Base-by-base conservation (phyloP, 768 basidiomycete species). In the Clathrus columnatus region DNA sequence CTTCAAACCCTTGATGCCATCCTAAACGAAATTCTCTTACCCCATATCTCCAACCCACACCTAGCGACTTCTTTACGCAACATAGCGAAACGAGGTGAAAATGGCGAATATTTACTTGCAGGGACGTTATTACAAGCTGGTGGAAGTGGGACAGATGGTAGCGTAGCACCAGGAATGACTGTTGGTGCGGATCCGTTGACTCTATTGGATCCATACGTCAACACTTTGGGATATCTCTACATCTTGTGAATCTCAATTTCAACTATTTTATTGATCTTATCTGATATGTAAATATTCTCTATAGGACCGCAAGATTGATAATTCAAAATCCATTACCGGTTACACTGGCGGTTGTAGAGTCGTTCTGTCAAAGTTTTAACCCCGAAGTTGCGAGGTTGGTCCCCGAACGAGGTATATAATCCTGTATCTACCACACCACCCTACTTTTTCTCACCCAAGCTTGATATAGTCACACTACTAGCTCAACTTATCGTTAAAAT, bases 161-260 rank as follows among this genome's bases (percentile, higher is more conserved):
- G 36, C 2, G 10, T n/a, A 36, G 11, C 36, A 36, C 36, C n/a
- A n/a, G n/a, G n/a, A n/a, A n/a, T 87, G 6, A 65, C 76, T 0
- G 74, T 75, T 47, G 86, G 83, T 3, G 78, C 82, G 60, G 88
- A 91, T 66, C 89, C 89, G 7, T 63, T 91, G 50, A 54, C 68
- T 2, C 64, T 84, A 7, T 68, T 91, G 30, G 76, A 84, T 62
- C 67, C 80, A 23, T 67, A 70, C 27, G 63, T 62, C 27, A 78
- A 87, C 64, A 84, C 86, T 0, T 66, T 91, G 2, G 84, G 81
- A 0, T 75, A 81, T 42, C 66, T 91, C 42, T 85, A 82, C 61
- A 86, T 91, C 44, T 64, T 91, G 88, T 36, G 36, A 36, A n/a
- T 36, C 48, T 41, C 27, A 7, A 30, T 20, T 28, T 47, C 10